Evolutionary conservation across 208 protist genomes (phyloP), one percentile per base, ranked within the genome.

Genomic region (Zelonia costaricensis): DNA sequence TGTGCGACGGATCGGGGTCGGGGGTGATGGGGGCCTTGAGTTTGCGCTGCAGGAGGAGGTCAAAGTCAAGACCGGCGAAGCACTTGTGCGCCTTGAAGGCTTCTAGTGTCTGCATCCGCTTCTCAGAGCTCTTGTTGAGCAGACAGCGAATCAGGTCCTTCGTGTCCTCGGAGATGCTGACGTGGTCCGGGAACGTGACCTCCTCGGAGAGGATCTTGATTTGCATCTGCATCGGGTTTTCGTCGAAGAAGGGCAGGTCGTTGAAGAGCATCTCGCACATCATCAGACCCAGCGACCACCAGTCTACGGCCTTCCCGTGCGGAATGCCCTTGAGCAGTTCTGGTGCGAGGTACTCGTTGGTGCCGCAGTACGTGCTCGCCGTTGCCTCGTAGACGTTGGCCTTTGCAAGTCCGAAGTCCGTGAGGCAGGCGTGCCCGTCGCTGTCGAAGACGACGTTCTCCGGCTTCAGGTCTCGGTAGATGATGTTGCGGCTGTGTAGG

Each of bases 241-340:
- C 87, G 69, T 83, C 73, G 74, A 94, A 98, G 68, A 98, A 98
- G 3, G 97, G 96, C n/a, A 96, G 82, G 45, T 95, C 84, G 62
- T 95, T 95, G 28, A 91, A 84, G 48, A 98, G 73, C 94, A 98
- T 98, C 80, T 98, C 97, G 67, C 97, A 99, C 20, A 98, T 62
- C 38, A 99, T 69, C 39, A 98, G 94, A 23, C 98, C 98, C n/a
- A 98, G 81, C 15, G 90, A 92, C 97, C 98, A 99, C 97, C 97
- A 99, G 74, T 99, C 98, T 20, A 99, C 95, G 16, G 93, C 92
- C 53, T 92, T 92, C 45, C 95, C 95, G 67, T 99, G 88, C 1
- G 85, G 82, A 16, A 84, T 72, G 22, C 88, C 87, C 46, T 88
- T 67, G 15, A 99, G 70, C 60, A 98, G 84, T 82, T 99, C 95